phyloP scores from a whole-genome alignment of 176 grass and related monocot genomes.

The Raddia guianensis region DNA sequence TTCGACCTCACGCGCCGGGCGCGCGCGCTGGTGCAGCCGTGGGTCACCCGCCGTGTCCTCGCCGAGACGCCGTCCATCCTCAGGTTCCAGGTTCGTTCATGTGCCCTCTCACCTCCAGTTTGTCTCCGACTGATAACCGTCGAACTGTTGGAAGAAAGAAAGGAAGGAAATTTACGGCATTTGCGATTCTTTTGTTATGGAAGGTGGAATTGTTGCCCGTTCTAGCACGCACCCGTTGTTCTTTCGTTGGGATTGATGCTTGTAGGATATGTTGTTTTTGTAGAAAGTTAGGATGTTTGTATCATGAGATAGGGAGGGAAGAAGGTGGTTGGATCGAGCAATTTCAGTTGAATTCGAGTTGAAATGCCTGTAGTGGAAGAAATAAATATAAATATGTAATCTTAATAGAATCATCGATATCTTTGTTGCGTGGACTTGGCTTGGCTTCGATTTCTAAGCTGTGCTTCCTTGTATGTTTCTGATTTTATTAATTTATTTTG shows the following conservation, averaged over 20 bases:
- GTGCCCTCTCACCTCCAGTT: neutral
- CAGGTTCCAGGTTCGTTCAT: constrained; percentile 67
- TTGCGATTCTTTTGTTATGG: neutral
- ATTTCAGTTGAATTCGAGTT: neutral
- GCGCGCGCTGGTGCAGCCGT: constrained; percentile 66
- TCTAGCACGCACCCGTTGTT: neutral
- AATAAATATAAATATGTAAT: neutral
- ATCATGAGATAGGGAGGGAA: neutral
- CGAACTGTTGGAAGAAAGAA: neutral
- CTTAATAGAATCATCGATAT: neutral
- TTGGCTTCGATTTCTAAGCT: neutral
- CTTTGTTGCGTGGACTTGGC: constrained; percentile 7
- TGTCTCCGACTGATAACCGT: neutral
- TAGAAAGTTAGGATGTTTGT: neutral
- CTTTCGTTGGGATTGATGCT: neutral
- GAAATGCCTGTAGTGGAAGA: neutral
- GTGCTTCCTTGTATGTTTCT: neutral
- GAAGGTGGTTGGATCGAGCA: neutral
- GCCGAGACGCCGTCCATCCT: constrained; percentile 68
- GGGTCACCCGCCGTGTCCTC: constrained; percentile 67
- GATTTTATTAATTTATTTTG: neutral
- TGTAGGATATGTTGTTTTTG: neutral
- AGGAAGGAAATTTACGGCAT: constrained; percentile 8
- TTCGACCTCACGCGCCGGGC: constrained; percentile 78
- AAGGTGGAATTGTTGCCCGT: neutral